phyloP scores from a whole-genome alignment of 768 basidiomycete species.

The Arthromyces matolae region DNA sequence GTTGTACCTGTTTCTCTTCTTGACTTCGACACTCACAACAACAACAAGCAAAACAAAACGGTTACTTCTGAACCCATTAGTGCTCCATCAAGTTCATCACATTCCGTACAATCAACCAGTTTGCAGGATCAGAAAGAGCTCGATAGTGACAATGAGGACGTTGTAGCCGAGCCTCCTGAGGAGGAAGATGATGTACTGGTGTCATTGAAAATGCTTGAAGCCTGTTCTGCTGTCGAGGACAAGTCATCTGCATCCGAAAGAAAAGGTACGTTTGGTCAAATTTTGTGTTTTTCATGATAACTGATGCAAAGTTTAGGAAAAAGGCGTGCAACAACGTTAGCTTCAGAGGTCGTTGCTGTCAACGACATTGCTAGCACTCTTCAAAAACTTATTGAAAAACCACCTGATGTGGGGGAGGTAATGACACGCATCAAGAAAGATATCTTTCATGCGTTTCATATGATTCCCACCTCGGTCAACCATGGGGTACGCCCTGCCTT shows the following conservation, averaged over 20 bases:
- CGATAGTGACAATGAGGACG: neutral
- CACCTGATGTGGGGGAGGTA: neutral
- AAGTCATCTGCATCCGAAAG: no score
- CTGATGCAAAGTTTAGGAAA: no score
- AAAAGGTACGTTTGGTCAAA: no score
- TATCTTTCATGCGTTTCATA: conserved; percentile 16
- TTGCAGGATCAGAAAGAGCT: neutral
- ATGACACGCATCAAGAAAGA: conserved; percentile 18
- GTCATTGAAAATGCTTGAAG: neutral
- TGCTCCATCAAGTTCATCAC: neutral
- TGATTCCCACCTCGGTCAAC: conserved; percentile 7
- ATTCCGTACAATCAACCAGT: no score
- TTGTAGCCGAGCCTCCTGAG: neutral
- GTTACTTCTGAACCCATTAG: neutral
- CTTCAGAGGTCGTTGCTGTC: neutral
- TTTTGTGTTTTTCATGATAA: no score
- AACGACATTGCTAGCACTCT: neutral
- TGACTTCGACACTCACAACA: conserved; percentile 1
- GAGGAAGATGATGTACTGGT: neutral
- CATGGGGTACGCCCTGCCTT: conserved; percentile 19
- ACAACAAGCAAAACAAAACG: neutral
- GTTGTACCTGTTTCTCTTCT: neutral
- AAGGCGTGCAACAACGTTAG: neutral
- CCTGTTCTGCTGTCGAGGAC: neutral
- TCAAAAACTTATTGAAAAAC: neutral